Evolutionary conservation across 257 asterid species (phyloP).

Genomic region (Capsicum baccatum): DNA sequence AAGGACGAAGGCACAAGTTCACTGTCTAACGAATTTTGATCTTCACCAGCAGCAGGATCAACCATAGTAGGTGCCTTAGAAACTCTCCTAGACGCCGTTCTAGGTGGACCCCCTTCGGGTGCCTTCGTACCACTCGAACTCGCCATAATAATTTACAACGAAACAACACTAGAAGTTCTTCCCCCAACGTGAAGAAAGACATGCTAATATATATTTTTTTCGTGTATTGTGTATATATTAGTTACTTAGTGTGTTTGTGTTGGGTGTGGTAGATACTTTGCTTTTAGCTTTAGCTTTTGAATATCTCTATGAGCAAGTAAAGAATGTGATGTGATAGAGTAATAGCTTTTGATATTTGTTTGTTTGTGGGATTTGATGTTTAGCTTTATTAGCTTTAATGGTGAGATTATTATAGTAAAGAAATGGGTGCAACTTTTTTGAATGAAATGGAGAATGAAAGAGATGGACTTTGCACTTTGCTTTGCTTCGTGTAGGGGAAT

Average conservation of each 20-base stretch:
- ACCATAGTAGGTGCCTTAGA: conserved; percentile 66
- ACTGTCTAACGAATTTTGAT: conserved; percentile 68
- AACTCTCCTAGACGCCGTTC: conserved; percentile 57
- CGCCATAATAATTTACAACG: conserved; percentile 66
- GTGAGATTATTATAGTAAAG: conserved; percentile 29
- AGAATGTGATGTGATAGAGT: conserved; percentile 50
- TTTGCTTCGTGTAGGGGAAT: conserved; percentile 24
- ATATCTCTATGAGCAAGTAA: conserved; percentile 69
- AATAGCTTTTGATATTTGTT: background rate
- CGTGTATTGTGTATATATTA: conserved; percentile 22
- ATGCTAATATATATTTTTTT: conserved; percentile 22
- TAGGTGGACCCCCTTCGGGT: conserved; percentile 61
- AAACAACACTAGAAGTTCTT: background rate
- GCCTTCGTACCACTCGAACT: conserved; percentile 83
- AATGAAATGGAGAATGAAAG: conserved; percentile 21
- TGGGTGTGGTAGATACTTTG: conserved; percentile 62
- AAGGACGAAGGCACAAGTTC: conserved; percentile 94
- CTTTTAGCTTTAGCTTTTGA: conserved; percentile 36
- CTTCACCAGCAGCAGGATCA: conserved; percentile 63
- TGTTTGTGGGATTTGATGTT: conserved; percentile 16
- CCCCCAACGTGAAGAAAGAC: conserved; percentile 36
- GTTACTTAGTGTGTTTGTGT: conserved; percentile 25
- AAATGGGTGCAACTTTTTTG: conserved; percentile 34
- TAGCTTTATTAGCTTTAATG: conserved; percentile 26
- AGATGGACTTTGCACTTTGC: conserved; percentile 39